These are phyloP conservation scores for Globisporangium parvum DNA, from an alignment of 352 stramenopile genomes.

Conservation along the genomic window DNA sequence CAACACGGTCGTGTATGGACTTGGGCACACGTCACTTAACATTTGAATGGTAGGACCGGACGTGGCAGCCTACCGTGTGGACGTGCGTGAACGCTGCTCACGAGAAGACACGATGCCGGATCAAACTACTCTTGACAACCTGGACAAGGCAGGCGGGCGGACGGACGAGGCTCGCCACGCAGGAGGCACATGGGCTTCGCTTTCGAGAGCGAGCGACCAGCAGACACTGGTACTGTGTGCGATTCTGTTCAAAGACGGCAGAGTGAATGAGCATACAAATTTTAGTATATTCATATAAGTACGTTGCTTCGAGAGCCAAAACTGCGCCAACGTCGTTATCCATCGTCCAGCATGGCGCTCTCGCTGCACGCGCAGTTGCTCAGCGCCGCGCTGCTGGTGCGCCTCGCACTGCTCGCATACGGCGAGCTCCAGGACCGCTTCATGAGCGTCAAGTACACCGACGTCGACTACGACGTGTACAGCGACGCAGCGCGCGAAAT, in stretches of 20 bases:
- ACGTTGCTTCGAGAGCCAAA: background rate
- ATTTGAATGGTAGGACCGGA: too few species aligned
- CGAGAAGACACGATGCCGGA: too few species aligned
- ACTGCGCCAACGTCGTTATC: background rate
- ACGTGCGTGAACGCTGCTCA: too few species aligned
- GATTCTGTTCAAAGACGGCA: slow-evolving; percentile 28
- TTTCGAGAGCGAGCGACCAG: too few species aligned
- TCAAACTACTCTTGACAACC: too few species aligned
- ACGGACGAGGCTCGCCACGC: too few species aligned
- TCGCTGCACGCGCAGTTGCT: slow-evolving; percentile 31
- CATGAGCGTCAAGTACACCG: slow-evolving; percentile 94
- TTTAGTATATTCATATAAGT: background rate
- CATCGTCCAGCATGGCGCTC: slow-evolving; percentile 7
- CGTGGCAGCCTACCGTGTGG: too few species aligned
- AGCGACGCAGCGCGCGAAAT: slow-evolving; percentile 94
- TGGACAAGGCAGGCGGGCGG: too few species aligned
- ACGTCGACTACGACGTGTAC: slow-evolving; percentile 99
- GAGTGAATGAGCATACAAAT: slow-evolving; percentile 19
- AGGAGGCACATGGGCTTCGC: too few species aligned
- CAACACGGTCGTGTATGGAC: slow-evolving; percentile 64
- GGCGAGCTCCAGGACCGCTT: slow-evolving; percentile 68
- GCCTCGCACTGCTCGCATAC: slow-evolving; percentile 63
- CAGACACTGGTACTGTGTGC: too few species aligned
- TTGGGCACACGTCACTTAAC: slow-evolving; percentile 48
- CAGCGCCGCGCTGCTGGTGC: slow-evolving; percentile 42